Evolutionary conservation across 2,329 filamentous ascomycete species (phyloP), one percentile per base, ranked within the genome.

Genomic region (Epicoccum sorghinum): DNA sequence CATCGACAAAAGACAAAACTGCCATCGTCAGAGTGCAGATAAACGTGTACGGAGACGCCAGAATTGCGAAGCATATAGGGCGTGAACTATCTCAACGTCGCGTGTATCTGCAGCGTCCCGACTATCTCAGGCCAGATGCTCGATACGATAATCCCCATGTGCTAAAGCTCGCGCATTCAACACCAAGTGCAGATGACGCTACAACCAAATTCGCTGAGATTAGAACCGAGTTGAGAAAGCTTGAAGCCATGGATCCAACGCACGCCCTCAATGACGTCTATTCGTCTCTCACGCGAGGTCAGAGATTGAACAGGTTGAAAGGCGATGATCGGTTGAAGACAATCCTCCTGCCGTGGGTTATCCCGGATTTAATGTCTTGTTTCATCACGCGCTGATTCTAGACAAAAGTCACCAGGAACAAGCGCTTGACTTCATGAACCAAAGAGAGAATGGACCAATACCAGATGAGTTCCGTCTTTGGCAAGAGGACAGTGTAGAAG

Each of bases 361-460:
- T 14, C 38, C 23, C 9, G 1, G 7, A n/a, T n/a, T 6, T 29
- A 13, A 10, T 30, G 10, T 36, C 22, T 10, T 42, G 12, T 27
- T 32, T 4, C 29, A 25, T 3, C 29, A 25, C 2, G 2, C 8
- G 4, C 4, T 12, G 6, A 7, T 12, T 9, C 6, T 29, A 29
- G 27, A 9, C 9, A 29, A n/a, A 7, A 51, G 48, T 39, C 67
- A 71, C 46, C 68, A 71, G 35, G 69, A 64, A 42, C 51, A 54
- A n/a, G 69, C 67, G 0, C 59, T 70, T 4, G 60, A 68, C 8
- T 72, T 72, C 52, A 68, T 72, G 62, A 50, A 38, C 0, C 65
- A 70, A 45, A 64, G 69, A 7, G 69, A 72, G 40, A 61, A 58
- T 35, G 73, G 72, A 0, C 70, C 69, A 4, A 64, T 75, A 33